Base-by-base conservation (phyloP, 1,139 yeast genomes). In the Blastobotrys malaysiensis region DNA sequence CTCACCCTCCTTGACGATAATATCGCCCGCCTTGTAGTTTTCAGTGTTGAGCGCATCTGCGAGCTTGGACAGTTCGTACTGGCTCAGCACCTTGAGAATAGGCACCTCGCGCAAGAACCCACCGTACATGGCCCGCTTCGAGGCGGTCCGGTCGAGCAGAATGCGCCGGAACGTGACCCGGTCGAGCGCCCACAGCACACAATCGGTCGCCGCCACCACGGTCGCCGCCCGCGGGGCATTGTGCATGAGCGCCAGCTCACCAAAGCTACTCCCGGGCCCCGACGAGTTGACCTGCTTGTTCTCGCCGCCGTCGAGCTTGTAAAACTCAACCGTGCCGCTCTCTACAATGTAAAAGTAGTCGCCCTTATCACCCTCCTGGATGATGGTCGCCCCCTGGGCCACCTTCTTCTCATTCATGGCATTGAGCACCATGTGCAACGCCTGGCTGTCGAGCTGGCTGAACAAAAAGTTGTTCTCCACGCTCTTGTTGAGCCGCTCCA, bases 191-290 rank as follows among this genome's bases (percentile, higher is more conserved):
- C 97, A 93, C 52, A 91, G 79, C 36, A 80, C 81, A 65, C 85
- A 80, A 61, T 83, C 86, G 9, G 84, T 74, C 31, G 82, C 78
- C 9, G 97, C 96, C 19, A 79, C 67, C 1, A 89, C 98, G 0
- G 98, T 90, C 16, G 98, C 99, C 5, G 98, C 99, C 72, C 99
- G 83, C 57, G 98, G 98, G 19, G 97, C 84, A 72, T 93, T 93
- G 75, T 93, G 93, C 97, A 93, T 90, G 65, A 93, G 80, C 1
- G 99, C 99, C 66, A 93, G 79, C 71, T 93, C 99, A 65, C 99
- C 99, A 73, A 93, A 93, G 48, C 95, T 86, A 5, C 96, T 83
- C 3, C 98, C 97, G 49, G 89, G 83, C 19, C 88, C 85, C 26
- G 89, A 81, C 2, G 87, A 77, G 64, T 82, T 86, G 52, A 90